Percentiles rank a stretch among this genome's conserved stretches.
Conservation (phyloP, 345 rosid genomes). For the Brassica rapa region DNA sequence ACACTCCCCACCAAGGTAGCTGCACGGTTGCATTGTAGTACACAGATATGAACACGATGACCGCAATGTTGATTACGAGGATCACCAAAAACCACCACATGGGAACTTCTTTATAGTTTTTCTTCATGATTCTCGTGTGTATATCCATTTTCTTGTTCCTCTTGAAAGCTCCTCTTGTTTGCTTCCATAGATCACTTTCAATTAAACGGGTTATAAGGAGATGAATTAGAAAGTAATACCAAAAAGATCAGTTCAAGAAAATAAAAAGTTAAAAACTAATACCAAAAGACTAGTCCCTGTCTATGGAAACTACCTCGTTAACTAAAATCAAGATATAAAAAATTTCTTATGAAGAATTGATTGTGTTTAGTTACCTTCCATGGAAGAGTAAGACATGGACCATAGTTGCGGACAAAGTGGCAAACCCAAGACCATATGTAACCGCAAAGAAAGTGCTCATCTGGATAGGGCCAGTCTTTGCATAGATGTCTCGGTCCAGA, state of each 20-base stretch:
- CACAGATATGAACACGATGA: slow-evolving; percentile 55
- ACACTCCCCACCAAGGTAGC: slow-evolving; percentile 96
- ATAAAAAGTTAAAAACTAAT: background rate
- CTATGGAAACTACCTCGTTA: slow-evolving; percentile 1
- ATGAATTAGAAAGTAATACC: background rate
- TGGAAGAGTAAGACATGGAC: slow-evolving; percentile 68
- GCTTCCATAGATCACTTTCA: slow-evolving; percentile 44
- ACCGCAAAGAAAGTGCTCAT: slow-evolving; percentile 76
- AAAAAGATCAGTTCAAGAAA: too few species aligned
- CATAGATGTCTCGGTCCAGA: slow-evolving; percentile 55
- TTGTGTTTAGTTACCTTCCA: slow-evolving; percentile 47
- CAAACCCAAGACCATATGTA: slow-evolving; percentile 82
- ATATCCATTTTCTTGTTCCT: slow-evolving; percentile 60
- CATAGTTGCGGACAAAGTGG: slow-evolving; percentile 64
- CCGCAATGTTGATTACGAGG: slow-evolving; percentile 53
- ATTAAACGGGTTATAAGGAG: background rate
- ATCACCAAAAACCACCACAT: slow-evolving; percentile 77
- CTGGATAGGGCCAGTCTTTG: slow-evolving; percentile 51
- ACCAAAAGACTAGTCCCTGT: background rate
- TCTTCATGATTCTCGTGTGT: slow-evolving; percentile 82
- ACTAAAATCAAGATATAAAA: background rate
- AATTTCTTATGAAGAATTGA: background rate
- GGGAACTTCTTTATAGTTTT: slow-evolving; percentile 60
- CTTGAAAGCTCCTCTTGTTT: slow-evolving; percentile 53
- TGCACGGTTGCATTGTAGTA: slow-evolving; percentile 67